Evolutionary conservation across 1,284 basidiomycete genomes (phyloP), one percentile per base, ranked within the genome.

Genomic region (Ganoderma leucocontextum): DNA sequence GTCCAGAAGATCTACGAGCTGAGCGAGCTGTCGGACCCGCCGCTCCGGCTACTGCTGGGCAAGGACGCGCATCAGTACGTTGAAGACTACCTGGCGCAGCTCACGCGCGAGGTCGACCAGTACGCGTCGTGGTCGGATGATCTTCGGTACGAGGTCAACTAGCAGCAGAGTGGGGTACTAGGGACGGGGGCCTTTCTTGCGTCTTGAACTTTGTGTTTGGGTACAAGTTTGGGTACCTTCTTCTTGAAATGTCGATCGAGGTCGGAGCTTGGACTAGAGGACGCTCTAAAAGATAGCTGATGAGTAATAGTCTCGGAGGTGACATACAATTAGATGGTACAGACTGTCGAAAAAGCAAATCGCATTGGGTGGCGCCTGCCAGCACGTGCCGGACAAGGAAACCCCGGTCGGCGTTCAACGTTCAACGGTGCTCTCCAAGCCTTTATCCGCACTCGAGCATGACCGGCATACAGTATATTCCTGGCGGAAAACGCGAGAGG

Each of bases 71-170:
- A 78, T 15, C 64, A 15, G 13, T 15, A 44, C n/a, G 35, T 66
- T 12, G 72, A 49, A 33, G 42, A 25, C 4, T 74, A 79, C 63
- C 66, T 71, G 19, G 65, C 53, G 53, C 44, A 42, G 47, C 39
- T 79, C 22, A 36, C 73, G 10, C 69, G 70, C 35, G 61, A 66
- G 22, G 71, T 57, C 8, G 71, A 75, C 38, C 71, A 70, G 47
- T 78, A 75, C 47, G 71, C 69, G 33, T 63, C 69, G 7, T 80
- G 79, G 79, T 77, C 80, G 25, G 74, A 80, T 15, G 63, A 67
- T 35, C 22, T 72, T 22, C 8, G 47, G 4, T 22, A 25, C 47
- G 47, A 49, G n/a, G 12, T 22, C 47, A 22, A 49, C 2, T 49
- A 49, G 47, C 22, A 22, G n/a, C 8, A 25, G 10, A 19, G 0